Percentiles rank a stretch among this genome's conserved stretches.
Evolutionary conservation across 176 grass and related monocot species (phyloP).

Genomic region (Urochloa ruziziensis): DNA sequence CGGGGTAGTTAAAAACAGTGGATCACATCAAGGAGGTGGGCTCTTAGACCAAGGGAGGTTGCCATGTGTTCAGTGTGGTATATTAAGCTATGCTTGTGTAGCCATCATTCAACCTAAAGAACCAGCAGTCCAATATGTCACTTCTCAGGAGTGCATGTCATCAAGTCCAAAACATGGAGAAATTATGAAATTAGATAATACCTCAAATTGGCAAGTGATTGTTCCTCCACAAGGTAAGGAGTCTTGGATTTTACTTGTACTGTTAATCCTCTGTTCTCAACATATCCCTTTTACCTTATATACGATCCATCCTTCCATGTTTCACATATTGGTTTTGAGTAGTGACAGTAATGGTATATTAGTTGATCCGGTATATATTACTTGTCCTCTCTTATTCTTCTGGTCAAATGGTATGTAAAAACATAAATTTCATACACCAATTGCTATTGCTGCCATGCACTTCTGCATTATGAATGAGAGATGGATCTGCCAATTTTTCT

Average conservation of each 20-base stretch:
- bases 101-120: slow-evolving; percentile 90
- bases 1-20: slow-evolving; percentile 36
- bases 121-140: slow-evolving; percentile 63
- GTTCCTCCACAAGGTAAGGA: slow-evolving; percentile 59
- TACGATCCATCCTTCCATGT: background rate
- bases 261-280: background rate
- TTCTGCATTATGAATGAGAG: slow-evolving; percentile 7
- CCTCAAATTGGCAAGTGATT: slow-evolving; percentile 33
- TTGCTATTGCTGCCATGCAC: background rate
- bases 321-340: slow-evolving; percentile 11
- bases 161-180: slow-evolving; percentile 44
- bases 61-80: slow-evolving; percentile 92
- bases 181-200: slow-evolving; percentile 44
- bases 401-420: slow-evolving; percentile 16
- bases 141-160: slow-evolving; percentile 45
- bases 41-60: slow-evolving; percentile 89
- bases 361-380: background rate
- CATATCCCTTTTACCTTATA: slow-evolving; percentile 1
- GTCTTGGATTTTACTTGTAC: slow-evolving; percentile 7
- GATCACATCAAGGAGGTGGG: slow-evolving; percentile 37
- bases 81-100: slow-evolving; percentile 94
- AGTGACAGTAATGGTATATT: slow-evolving; percentile 18
- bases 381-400: slow-evolving; percentile 16
- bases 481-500: slow-evolving; percentile 13
- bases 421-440: background rate